phyloP scores from a whole-genome alignment of 306 rosid genomes.

The Geum urbanum region DNA sequence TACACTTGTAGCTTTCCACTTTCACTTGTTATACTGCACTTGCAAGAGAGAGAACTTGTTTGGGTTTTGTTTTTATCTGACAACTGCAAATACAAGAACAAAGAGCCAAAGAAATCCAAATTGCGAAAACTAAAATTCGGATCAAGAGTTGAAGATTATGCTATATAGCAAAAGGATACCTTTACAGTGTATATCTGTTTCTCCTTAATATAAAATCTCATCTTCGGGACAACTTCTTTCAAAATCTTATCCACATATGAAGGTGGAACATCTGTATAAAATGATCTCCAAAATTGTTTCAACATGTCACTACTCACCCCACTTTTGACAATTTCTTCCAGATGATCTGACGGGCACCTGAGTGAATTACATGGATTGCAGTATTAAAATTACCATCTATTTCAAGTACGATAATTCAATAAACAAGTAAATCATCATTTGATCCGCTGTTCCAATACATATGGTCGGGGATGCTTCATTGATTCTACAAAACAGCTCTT shows the following conservation, averaged over 20 bases:
- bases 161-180: slow-evolving; percentile 25
- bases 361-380: background rate
- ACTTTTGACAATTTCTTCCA: slow-evolving; percentile 16
- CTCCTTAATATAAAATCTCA: slow-evolving; percentile 31
- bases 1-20: background rate
- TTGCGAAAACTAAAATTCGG: background rate
- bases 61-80: slow-evolving; percentile 26
- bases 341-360: slow-evolving; percentile 26
- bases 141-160: too few relatives aligned
- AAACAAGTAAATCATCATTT: background rate
- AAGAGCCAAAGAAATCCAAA: background rate
- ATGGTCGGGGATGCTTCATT: too few relatives aligned
- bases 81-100: slow-evolving; percentile 22
- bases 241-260: slow-evolving; percentile 29
- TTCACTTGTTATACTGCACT: background rate
- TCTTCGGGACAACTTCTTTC: slow-evolving; percentile 13
- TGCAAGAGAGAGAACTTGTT: background rate
- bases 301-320: slow-evolving; percentile 14
- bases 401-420: background rate
- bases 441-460: background rate
- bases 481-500: too few relatives aligned
- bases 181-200: slow-evolving; percentile 38
- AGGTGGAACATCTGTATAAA: slow-evolving; percentile 32
- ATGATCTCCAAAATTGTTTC: slow-evolving; percentile 18
- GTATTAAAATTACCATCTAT: background rate